Evolutionary conservation across 2,329 filamentous ascomycete genomes (phyloP), one percentile per base, ranked within the genome.

Genomic region (Pestalotiopsis sp.): DNA sequence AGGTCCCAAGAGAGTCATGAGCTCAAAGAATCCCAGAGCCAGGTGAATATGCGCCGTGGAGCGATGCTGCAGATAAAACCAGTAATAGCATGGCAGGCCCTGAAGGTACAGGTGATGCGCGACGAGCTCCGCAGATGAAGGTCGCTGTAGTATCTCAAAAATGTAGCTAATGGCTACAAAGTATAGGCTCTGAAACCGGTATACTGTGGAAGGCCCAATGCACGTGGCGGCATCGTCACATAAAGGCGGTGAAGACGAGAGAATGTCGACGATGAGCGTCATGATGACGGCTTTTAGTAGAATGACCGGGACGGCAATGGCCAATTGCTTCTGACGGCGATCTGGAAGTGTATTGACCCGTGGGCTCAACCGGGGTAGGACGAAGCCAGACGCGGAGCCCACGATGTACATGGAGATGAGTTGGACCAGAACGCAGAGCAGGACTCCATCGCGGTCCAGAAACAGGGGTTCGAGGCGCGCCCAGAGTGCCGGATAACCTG

Each of bases 221-320:
- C n/a, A 26, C n/a, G 40, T 35, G 20, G 22, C 17, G 20, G 38
- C n/a, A 24, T n/a, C 11, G 17, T 39, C n/a, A 35, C 61, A 24
- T 20, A 64, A 64, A 26, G 10, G 30, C 20, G 61, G 38, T 26
- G 40, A 48, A 22, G 61, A 22, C 9, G 9, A 22, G 20, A 64
- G 40, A 39, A 39, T 14, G 39, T 64, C 61, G n/a, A 35, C 39
- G n/a, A 64, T 64, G 20, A 64, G 61, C 38, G 11, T 6, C 61
- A 64, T 64, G 20, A 64, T 22, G 20, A 39, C 26, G 22, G 38
- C 40, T 52, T 64, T 64, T n/a, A 64, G 22, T 13, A 64, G 38
- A n/a, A 64, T 64, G 61, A 64, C 61, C n/a, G 61, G 61, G 17
- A 64, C 26, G 11, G 61, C 61, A 30, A 64, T 35, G 20, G 61